Evolutionary conservation across 768 basidiomycete genomes (phyloP), one percentile per base, ranked within the genome.

Genomic region (Termitomyces sp.): DNA sequence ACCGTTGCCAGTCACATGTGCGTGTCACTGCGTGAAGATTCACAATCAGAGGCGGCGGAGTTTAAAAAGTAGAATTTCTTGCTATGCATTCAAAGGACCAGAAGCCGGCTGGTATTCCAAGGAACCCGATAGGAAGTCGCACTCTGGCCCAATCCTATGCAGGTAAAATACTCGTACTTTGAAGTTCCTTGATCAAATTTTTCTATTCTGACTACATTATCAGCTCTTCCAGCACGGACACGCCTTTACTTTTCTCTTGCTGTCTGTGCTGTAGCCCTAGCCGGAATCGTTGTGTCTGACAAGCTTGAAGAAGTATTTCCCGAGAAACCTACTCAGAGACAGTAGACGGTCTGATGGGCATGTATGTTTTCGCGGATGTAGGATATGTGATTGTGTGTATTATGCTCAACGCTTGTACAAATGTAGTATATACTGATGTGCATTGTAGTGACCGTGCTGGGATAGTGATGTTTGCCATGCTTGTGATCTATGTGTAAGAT

Each of bases 191-290:
- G 22, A 24, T 52, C 52, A 37, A 64, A 29, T 48, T n/a, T 9
- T 61, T 64, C 57, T 29, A 12, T 61, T 64, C 57, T 55, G 26
- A 52, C 15, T n/a, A 28, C 20, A 56, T 50, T n/a, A 41, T 53
- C 9, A 86, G 85, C 77, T 42, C 74, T 86, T 33, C 81, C 85
- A 12, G 69, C 83, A 28, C 70, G 73, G 29, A 82, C 81, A 41
- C 81, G 85, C 36, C 72, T 84, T 29, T 70, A 73, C 52, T 63
- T 85, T 47, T 82, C 82, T 5, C 69, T 83, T 57, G 77, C 70
- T 5, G 66, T 80, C 48, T 83, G 78, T 59, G 65, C 73, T 4
- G 66, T 84, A 28, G 83, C 78, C 12, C 72, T 68, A 9, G 68
- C 68, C 22, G 85, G 85, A 18, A 62, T 85, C 28, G 62, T 73